Evolutionary conservation across 441 rosid genomes (phyloP).

Genomic region (Sinapis alba): DNA sequence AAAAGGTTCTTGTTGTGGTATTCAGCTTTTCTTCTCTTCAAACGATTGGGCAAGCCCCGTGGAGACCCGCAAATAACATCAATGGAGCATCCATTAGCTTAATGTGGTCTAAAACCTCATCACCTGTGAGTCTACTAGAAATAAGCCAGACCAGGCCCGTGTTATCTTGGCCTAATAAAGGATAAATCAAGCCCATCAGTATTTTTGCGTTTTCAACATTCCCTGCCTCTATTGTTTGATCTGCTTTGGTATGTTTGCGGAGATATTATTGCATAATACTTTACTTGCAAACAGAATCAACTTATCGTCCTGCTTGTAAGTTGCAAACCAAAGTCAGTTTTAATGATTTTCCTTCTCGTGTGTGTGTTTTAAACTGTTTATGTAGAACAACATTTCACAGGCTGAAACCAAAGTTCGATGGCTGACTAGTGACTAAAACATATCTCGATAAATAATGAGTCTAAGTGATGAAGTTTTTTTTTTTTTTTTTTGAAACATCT

Average conservation of each 20-base stretch:
- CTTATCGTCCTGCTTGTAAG: not conserved
- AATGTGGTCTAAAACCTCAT: not conserved
- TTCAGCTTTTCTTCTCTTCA: not conserved
- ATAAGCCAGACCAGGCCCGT: conserved; percentile 1
- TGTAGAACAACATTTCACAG: not conserved
- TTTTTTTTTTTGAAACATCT: too few relatives aligned
- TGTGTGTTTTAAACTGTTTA: not conserved
- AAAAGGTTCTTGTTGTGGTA: too few relatives aligned
- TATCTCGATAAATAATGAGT: too few relatives aligned
- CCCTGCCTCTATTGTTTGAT: not conserved
- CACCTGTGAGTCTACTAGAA: not conserved
- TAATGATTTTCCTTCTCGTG: not conserved
- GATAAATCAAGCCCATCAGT: not conserved
- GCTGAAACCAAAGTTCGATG: not conserved
- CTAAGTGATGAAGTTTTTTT: too few relatives aligned
- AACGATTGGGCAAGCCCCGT: not conserved
- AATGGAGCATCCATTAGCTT: not conserved
- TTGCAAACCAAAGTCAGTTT: not conserved
- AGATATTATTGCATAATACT: not conserved
- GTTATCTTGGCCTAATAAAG: not conserved
- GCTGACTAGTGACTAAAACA: too few relatives aligned
- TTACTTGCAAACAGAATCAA: not conserved
- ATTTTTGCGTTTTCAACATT: not conserved
- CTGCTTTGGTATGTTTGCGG: conserved; percentile 6
- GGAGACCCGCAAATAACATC: not conserved